Base-by-base conservation (phyloP, 768 basidiomycete species). In the Candolleomyces aberdarensis region DNA sequence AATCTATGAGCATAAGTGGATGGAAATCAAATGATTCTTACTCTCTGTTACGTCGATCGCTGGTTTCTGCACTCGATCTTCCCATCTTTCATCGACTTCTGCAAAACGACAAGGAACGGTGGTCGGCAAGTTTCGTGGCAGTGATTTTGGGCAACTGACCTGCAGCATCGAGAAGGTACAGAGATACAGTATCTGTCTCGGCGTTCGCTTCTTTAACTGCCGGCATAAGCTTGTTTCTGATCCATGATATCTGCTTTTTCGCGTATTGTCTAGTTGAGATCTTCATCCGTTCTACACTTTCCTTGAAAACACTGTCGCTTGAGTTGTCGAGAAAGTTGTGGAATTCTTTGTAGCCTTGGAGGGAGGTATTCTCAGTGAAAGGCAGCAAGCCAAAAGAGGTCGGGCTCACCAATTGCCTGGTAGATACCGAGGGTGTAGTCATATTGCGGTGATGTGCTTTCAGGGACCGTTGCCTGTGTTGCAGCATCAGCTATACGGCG, bases 281-380 rank as follows among this genome's bases (percentile, higher is more conserved):
- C 71, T 98, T 97, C 88, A 95, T 96, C 9, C 81, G 81, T 47
- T 90, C 87, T 7, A 91, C 74, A 0, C 89, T 90, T 14, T 75
- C 74, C 3, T 73, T 61, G 67, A 88, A 90, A 13, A 74, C 68
- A 54, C 75, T 65, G 62, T 76, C 69, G 46, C 79, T 14, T 77
- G 78, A 71, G 8, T 56, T 36, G n/a, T 75, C 74, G 29, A 94
- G 75, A 72, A 90, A 88, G 22, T 78, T 69, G 63, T 86, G 78
- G 68, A 99, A 98, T 74, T 98, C 96, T 71, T 89, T 94, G 76
- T 92, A 98, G 5, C 97, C 96, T 98, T 66, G 43, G 11, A 13
- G 36, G 43, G 11, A 13, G 36, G 41, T 19, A 15, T 43, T 49
- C 15, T 50, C 32, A 31, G 46, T 41, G 53, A 22, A 32, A 32